These are phyloP conservation scores for Malus hybrid DNA, from an alignment of 331 rosid species.

Conservation along the genomic window DNA sequence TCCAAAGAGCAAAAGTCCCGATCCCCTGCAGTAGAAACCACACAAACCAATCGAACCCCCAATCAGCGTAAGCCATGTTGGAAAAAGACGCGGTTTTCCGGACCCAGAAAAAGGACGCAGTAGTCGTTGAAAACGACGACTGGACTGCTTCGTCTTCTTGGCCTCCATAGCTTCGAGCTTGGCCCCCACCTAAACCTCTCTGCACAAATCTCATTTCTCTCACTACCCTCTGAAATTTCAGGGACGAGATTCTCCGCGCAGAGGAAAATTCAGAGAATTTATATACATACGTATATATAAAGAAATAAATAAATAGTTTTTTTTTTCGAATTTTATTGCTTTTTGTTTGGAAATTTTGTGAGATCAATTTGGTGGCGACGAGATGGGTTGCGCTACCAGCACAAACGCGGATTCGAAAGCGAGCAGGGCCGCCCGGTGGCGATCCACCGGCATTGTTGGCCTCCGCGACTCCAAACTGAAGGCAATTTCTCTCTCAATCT, in stretches of 20 bases:
- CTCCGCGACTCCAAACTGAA: conserved; percentile 91
- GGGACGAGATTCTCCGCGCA: background rate
- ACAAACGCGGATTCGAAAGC: conserved; percentile 59
- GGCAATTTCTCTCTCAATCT: conserved; percentile 27
- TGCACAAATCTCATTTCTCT: background rate
- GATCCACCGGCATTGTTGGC: conserved; percentile 94
- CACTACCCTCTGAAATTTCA: no score
- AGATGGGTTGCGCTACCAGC: conserved; percentile 80
- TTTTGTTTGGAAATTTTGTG: no score
- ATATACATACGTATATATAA: background rate
- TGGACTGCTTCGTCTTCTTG: background rate
- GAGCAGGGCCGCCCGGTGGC: conserved; percentile 69
- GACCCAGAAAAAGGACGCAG: background rate
- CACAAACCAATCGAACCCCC: background rate
- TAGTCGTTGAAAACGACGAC: background rate
- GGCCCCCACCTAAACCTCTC: conserved; percentile 6
- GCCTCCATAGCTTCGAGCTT: background rate
- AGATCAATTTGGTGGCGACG: background rate
- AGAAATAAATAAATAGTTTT: no score
- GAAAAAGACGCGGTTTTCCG: background rate
- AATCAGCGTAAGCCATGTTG: background rate
- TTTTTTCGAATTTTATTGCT: no score
- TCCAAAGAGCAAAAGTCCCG: background rate
- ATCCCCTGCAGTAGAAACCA: background rate
- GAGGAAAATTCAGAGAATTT: background rate